Conservation (phyloP, 352 stramenopile species). For the Phytophthora cajani region DNA sequence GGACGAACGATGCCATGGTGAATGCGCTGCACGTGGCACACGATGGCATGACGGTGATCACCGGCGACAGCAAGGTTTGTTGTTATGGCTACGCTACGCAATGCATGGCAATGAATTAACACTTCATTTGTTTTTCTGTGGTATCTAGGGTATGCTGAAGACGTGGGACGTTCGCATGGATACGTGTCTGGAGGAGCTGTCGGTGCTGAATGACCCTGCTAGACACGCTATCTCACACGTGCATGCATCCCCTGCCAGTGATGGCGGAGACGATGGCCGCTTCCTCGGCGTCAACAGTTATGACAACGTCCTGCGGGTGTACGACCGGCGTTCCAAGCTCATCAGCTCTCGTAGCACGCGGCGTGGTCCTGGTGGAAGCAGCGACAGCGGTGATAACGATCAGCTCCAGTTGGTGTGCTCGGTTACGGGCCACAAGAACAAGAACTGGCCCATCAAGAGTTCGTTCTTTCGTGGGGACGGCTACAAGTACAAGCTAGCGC, state of each 20-base stretch:
- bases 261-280: slow-evolving; percentile 75
- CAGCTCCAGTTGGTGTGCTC: slow-evolving; percentile 83
- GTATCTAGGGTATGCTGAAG: slow-evolving; percentile 77
- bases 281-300: slow-evolving; percentile 90
- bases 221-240: slow-evolving; percentile 86
- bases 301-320: slow-evolving; percentile 90
- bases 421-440: slow-evolving; percentile 89
- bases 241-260: slow-evolving; percentile 75
- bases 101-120: background rate
- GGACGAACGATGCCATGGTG: slow-evolving; percentile 88
- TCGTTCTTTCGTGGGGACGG: slow-evolving; percentile 89
- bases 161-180: slow-evolving; percentile 89
- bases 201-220: slow-evolving; percentile 77
- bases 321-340: slow-evolving; percentile 84
- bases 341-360: slow-evolving; percentile 61
- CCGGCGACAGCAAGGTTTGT: slow-evolving; percentile 81
- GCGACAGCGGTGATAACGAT: slow-evolving; percentile 65
- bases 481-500: slow-evolving; percentile 85
- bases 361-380: slow-evolving; percentile 29
- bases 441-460: slow-evolving; percentile 92
- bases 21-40: slow-evolving; percentile 84
- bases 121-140: background rate
- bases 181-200: slow-evolving; percentile 78
- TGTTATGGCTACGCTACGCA: slow-evolving; percentile 3
- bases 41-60: slow-evolving; percentile 81